A percentile compares a stretch with the other conserved stretches of the same genome.
Conservation (phyloP, 192 early-diverging fungal species). For the Entomortierella beljakovae region DNA sequence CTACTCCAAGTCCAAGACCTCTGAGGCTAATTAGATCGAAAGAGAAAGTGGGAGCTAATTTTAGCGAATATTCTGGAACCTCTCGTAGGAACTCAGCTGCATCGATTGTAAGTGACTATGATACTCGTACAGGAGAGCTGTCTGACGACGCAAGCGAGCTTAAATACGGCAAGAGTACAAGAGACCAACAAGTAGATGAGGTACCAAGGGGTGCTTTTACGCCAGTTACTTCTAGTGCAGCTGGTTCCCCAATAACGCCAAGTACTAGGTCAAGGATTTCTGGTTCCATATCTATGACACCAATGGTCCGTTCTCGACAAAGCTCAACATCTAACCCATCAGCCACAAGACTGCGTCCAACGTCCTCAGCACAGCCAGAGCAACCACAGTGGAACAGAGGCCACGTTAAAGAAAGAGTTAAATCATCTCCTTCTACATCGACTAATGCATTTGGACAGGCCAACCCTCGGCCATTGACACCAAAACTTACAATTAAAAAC, state of each 20-base stretch:
- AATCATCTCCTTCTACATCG: not conserved
- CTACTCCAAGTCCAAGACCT: conserved; percentile 1
- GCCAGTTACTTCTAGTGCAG: conserved; percentile 12
- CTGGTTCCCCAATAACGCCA: not conserved
- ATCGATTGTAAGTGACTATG: conserved; percentile 36
- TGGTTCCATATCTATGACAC: conserved; percentile 9
- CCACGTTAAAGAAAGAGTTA: conserved; percentile 18
- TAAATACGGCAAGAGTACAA: not conserved
- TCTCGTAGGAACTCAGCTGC: conserved; percentile 35
- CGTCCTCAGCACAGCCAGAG: conserved; percentile 2
- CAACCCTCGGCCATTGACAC: conserved; percentile 7
- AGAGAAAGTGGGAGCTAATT: conserved; percentile 7
- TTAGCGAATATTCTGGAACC: conserved; percentile 12
- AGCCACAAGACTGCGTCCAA: not conserved
- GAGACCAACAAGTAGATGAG: not conserved
- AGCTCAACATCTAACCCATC: conserved; percentile 17
- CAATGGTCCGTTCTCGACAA: conserved; percentile 30
- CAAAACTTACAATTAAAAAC: conserved; percentile 9
- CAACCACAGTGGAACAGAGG: conserved; percentile 34
- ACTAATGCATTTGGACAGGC: not conserved
- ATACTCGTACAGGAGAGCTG: conserved; percentile 11
- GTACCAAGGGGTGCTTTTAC: conserved; percentile 18
- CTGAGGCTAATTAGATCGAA: conserved; percentile 14
- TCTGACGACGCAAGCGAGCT: conserved; percentile 15
- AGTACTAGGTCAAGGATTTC: conserved; percentile 15